A percentile compares a stretch with the other conserved stretches of the same genome.
These are phyloP conservation scores for Dendrobium nobile DNA, from an alignment of 106 monocot species.

Conservation along the genomic window DNA sequence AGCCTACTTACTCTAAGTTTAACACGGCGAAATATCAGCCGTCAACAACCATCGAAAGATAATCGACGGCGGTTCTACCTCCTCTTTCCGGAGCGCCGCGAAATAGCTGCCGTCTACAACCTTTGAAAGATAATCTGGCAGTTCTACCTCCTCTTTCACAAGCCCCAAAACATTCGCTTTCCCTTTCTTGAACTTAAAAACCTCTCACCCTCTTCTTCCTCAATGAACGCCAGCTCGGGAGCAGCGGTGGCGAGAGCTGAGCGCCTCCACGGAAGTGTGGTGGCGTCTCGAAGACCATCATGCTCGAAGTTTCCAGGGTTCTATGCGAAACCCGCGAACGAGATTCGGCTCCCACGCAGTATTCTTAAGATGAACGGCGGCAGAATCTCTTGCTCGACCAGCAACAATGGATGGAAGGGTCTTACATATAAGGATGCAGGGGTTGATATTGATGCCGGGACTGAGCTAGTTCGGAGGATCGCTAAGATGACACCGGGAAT, in stretches of 20 bases:
- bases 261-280: neutral
- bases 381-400: conserved; percentile 1
- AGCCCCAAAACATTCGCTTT: neutral
- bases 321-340: neutral
- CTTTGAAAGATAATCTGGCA: neutral
- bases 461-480: conserved; percentile 72
- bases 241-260: neutral
- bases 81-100: neutral
- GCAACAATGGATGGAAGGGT: conserved; percentile 11
- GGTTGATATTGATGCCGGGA: conserved; percentile 86
- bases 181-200: neutral
- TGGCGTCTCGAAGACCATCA: neutral
- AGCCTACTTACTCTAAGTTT: no score
- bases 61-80: neutral
- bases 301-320: neutral
- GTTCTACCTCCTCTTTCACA: neutral
- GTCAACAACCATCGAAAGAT: no score
- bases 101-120: no score
- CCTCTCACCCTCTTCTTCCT: neutral
- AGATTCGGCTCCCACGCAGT: neutral
- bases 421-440: conserved; percentile 82
- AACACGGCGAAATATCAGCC: no score
- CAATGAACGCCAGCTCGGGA: neutral
- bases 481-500: conserved; percentile 76
- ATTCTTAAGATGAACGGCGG: neutral